Evolutionary conservation across 768 basidiomycete species (phyloP), one percentile per base, ranked within the genome.

Genomic region (Heimioporus sp.): DNA sequence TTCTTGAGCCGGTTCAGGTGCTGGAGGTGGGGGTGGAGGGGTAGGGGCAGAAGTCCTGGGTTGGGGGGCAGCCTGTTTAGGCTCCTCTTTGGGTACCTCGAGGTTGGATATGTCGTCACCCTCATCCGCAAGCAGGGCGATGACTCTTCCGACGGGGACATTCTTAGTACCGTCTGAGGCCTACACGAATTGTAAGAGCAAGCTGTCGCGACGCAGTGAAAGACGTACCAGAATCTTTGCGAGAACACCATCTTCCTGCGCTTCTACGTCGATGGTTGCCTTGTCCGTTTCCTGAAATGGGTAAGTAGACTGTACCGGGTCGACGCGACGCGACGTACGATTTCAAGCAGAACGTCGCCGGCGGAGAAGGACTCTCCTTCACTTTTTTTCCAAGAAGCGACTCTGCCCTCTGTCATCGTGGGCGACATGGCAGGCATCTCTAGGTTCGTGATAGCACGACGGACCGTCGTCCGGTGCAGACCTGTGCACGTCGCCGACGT

Each of bases 401-500:
- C 90, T 3, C 88, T 92, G 40, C 95, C 94, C 71, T 97, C 94
- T 0, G 90, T 93, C 90, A 98, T 94, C 12, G 92, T 96, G 13
- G 93, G 94, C 3, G 90, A 94, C 93, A 98, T 96, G 52, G 95
- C 95, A 5, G 95, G 95, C 92, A 98, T 96, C 60, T 81, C 74
- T 52, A 96, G 81, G 55, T 84, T 80, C 43, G 89, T 85, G 46
- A 91, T 77, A 31, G 86, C 91, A 57, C 70, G 70, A 40, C 80
- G 78, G 41, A 67, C 61, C 46, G 70, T 60, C 41, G 80, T 74
- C 35, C 76, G 70, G 65, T 86, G 87, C 46, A 90, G 40, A 42
- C 59, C 69, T 69, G 48, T 40, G 35, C 43, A 41, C 13, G 34
- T 43, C 32, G 53, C n/a, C 42, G 17, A 45, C 1, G 49, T 11